phyloP scores from a whole-genome alignment of 345 rosid genomes.

The Hibiscus trionum region DNA sequence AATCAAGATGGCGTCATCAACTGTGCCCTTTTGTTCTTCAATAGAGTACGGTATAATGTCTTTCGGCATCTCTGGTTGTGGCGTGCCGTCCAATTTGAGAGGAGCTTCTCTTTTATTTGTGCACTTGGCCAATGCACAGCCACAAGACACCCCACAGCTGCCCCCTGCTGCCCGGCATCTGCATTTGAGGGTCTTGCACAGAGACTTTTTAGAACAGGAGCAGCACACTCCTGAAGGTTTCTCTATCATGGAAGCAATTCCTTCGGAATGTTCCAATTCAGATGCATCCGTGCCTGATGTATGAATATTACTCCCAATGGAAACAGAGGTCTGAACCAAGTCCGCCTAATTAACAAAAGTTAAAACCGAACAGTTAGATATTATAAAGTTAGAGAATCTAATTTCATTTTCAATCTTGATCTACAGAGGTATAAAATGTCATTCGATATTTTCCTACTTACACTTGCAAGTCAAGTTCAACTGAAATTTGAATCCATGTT shows the following conservation, averaged over 20 bases:
- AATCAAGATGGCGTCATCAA: conserved; percentile 23
- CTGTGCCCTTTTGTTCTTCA: conserved; percentile 21
- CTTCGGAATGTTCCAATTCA: conserved; percentile 35
- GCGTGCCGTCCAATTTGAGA: conserved; percentile 7
- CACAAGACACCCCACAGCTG: conserved; percentile 60
- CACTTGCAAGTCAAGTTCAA: not conserved
- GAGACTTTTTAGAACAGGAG: conserved; percentile 65
- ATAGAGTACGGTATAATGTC: conserved; percentile 6
- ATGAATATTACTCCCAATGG: conserved; percentile 25
- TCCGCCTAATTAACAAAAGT: conserved; percentile 31
- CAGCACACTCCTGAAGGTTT: conserved; percentile 45
- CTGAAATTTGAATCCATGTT: not conserved
- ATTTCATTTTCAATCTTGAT: not conserved
- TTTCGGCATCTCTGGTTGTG: conserved; percentile 10
- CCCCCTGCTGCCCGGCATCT: conserved; percentile 59
- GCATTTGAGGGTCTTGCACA: conserved; percentile 76
- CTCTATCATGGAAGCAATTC: conserved; percentile 15
- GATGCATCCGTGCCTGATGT: conserved; percentile 25
- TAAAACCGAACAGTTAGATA: conserved; percentile 14
- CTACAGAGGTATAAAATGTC: not conserved
- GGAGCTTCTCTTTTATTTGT: conserved; percentile 41
- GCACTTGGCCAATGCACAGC: conserved; percentile 59
- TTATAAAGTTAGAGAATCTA: not conserved
- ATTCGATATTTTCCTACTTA: not conserved
- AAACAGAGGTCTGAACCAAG: conserved; percentile 27